Evolutionary conservation across 164 flowering plant genomes (phyloP).

Genomic region (Saururus chinensis): DNA sequence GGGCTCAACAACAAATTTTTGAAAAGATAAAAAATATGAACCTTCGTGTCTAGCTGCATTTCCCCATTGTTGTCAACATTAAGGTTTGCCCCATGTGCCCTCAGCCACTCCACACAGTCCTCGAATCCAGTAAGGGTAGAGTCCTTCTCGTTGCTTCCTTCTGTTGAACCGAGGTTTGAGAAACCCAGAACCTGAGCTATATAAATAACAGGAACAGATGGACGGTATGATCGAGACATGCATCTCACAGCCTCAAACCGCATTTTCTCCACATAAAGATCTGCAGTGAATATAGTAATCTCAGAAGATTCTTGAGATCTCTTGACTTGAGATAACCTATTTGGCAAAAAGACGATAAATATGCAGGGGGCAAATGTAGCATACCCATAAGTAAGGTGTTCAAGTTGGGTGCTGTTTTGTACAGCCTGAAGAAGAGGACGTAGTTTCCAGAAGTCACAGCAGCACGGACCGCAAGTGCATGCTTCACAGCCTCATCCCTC

Average conservation of each 20-base stretch:
- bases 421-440: slow-evolving; percentile 71
- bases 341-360: neutral
- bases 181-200: slow-evolving; percentile 77
- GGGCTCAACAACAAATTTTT: neutral
- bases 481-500: slow-evolving; percentile 64
- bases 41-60: slow-evolving; percentile 79
- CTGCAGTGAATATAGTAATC: slow-evolving; percentile 25
- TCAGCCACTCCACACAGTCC: slow-evolving; percentile 89
- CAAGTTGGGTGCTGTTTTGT: slow-evolving; percentile 80
- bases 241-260: slow-evolving; percentile 82
- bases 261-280: slow-evolving; percentile 87
- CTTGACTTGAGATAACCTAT: neutral
- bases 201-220: slow-evolving; percentile 68
- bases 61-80: slow-evolving; percentile 53
- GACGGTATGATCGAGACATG: slow-evolving; percentile 89
- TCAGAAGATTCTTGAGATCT: neutral
- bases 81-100: slow-evolving; percentile 86
- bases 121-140: slow-evolving; percentile 46
- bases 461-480: slow-evolving; percentile 90
- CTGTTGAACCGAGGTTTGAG: slow-evolving; percentile 18
- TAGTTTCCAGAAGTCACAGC: slow-evolving; percentile 90
- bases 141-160: slow-evolving; percentile 39
- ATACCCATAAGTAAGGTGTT: slow-evolving; percentile 78
- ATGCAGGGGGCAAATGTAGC: slow-evolving; percentile 5
- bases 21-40: slow-evolving; percentile 8